Conservation (phyloP, 2,329 filamentous ascomycete species). For the Thelonectria blattea region DNA sequence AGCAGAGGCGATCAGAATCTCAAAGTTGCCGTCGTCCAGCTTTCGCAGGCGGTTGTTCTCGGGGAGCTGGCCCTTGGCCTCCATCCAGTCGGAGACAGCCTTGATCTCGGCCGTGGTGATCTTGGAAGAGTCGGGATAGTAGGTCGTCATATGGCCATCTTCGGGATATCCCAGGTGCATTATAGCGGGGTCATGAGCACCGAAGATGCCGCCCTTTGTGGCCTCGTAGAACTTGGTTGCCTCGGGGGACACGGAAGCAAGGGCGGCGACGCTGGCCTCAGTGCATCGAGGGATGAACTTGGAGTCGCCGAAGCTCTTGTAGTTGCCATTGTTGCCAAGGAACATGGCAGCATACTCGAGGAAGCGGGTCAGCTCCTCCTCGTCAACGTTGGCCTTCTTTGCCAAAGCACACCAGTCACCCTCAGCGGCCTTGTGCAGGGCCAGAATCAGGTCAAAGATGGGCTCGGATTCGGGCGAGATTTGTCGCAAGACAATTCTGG, state of each 20-base stretch:
- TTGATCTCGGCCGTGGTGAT: conserved; percentile 80
- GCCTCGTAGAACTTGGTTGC: conserved; percentile 69
- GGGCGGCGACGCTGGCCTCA: conserved; percentile 66
- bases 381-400: conserved; percentile 66
- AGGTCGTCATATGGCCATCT: conserved; percentile 78
- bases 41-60: conserved; percentile 82
- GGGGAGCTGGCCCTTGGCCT: conserved; percentile 71
- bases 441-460: conserved; percentile 82
- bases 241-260: conserved; percentile 66
- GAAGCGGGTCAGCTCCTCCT: conserved; percentile 70
- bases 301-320: conserved; percentile 85
- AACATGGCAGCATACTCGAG: conserved; percentile 81
- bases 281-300: conserved; percentile 80
- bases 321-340: conserved; percentile 81
- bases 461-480: conserved; percentile 81
- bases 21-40: conserved; percentile 66
- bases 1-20: conserved; percentile 77
- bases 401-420: conserved; percentile 76
- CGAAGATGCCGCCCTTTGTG: conserved; percentile 75
- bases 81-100: conserved; percentile 74
- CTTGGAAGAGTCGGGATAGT: conserved; percentile 77
- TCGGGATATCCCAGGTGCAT: conserved; percentile 80
- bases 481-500: conserved; percentile 79
- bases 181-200: conserved; percentile 65
- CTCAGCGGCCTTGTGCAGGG: conserved; percentile 68